Evolutionary conservation across 2,329 filamentous ascomycete genomes (phyloP), one percentile per base, ranked within the genome.

Genomic region (Byssoonygena ceratinophila): DNA sequence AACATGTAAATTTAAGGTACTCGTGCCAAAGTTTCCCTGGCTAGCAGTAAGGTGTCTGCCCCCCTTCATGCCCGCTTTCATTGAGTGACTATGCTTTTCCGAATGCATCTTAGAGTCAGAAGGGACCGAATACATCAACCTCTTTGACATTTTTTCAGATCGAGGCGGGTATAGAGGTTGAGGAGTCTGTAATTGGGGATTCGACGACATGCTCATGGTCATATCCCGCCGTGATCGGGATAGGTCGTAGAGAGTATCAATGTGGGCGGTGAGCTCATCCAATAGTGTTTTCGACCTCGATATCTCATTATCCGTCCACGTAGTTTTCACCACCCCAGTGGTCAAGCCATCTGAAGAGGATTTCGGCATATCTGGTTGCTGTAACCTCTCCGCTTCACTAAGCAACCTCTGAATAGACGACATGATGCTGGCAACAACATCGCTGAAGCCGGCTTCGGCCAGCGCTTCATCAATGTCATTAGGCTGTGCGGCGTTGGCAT

Each of bases 201-300:
- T 61, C 14, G 65, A 64, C 18, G 62, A 61, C 64, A 70, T 68
- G 51, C 59, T 68, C 53, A 66, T 65, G 36, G 61, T 66, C 66
- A 71, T 68, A n/a, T 73, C 70, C 55, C 75, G 71, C 23, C 78
- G 71, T 25, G 76, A 77, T 48, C 74, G 68, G 4, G 79, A 82
- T n/a, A 84, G 68, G 59, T 82, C 78, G 61, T 82, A 83, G 20
- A 84, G 71, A 0, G 77, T 79, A 65, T 84, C 81, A 59, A 83
- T 83, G 46, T 78, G 81, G 3, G 73, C 75, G 6, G 77, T 82
- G 54, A 83, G 65, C 57, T 83, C 78, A 50, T 72, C 74, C 55
- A 82, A 69, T n/a, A 84, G 69, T 34, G 74, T 74, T 57, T 78
- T 74, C 51, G 80, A 81, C 51, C 76, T 73, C 36, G 67, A 66